Conservation (phyloP, 495 filamentous ascomycete genomes). For the Penicillium pulvis region DNA sequence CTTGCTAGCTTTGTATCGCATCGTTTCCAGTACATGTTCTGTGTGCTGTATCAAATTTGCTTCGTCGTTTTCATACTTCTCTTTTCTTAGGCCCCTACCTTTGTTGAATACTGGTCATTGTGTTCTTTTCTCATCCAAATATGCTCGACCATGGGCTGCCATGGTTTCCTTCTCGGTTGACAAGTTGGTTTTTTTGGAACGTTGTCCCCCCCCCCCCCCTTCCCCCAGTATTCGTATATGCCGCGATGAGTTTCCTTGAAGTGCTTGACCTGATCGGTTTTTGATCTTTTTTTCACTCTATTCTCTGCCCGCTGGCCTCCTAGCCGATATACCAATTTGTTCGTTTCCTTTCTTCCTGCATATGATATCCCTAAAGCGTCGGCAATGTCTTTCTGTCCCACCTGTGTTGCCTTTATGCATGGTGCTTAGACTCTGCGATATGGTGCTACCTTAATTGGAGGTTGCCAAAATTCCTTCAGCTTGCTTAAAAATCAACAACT, state of each 20-base stretch:
- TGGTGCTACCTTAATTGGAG: slow-evolving; percentile 16
- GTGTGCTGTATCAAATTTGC: slow-evolving; percentile 30
- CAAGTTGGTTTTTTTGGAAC: slow-evolving; percentile 23
- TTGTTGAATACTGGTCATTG: slow-evolving; percentile 26
- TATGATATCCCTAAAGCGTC: slow-evolving; percentile 17
- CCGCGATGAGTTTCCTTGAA: slow-evolving; percentile 26
- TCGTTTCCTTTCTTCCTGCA: slow-evolving; percentile 12
- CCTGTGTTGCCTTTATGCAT: slow-evolving; percentile 15
- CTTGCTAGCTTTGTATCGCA: slow-evolving; percentile 38
- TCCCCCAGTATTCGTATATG: slow-evolving; percentile 31
- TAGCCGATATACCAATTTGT: slow-evolving; percentile 39
- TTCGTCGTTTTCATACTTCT: slow-evolving; percentile 10
- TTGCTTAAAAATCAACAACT: slow-evolving; percentile 7
- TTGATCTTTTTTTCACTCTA: slow-evolving; percentile 19
- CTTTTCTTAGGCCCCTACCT: slow-evolving; percentile 24
- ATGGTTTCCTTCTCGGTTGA: slow-evolving; percentile 23
- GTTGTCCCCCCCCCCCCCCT: slow-evolving; percentile 13
- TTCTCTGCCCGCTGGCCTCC: slow-evolving; percentile 29
- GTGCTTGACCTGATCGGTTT: slow-evolving; percentile 21
- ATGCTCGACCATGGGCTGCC: slow-evolving; percentile 15
- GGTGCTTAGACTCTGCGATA: slow-evolving; percentile 10
- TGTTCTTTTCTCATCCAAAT: slow-evolving; percentile 20
- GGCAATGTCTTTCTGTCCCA: slow-evolving; percentile 11
- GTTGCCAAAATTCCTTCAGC: slow-evolving; percentile 12
- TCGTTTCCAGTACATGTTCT: slow-evolving; percentile 35